phyloP scores from a whole-genome alignment of 345 rosid species.

The Rhizophora apiculata region DNA sequence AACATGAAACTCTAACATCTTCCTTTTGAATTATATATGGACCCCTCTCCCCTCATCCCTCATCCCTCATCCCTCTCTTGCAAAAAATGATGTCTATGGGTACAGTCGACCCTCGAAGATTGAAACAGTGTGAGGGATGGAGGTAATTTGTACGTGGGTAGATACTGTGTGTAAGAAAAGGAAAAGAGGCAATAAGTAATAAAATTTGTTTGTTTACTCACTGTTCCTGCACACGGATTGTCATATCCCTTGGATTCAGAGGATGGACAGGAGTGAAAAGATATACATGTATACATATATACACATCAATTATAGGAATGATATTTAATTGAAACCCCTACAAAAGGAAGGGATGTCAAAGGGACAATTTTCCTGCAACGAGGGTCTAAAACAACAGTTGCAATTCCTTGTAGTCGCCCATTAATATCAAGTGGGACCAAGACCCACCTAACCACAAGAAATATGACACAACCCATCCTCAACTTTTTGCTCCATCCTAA shows the following conservation, averaged over 20 bases:
- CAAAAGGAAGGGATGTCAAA: background rate
- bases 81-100: background rate
- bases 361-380: conserved; percentile 9
- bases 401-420: conserved; percentile 29
- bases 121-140: background rate
- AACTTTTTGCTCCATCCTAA: background rate
- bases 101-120: background rate
- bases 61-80: background rate
- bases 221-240: background rate
- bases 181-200: background rate
- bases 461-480: conserved; percentile 4
- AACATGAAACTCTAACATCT: background rate
- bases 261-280: background rate
- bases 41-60: background rate
- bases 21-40: background rate
- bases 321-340: background rate
- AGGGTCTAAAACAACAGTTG: conserved; percentile 25
- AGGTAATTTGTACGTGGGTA: background rate
- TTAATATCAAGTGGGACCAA: conserved; percentile 37
- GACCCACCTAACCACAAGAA: conserved; percentile 33
- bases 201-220: no score
- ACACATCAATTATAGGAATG: no score
- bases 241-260: background rate
- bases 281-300: no score
- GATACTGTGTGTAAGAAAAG: background rate